Evolutionary conservation across 140 eudicot species (phyloP).

Genomic region (Oenanthe javanica): DNA sequence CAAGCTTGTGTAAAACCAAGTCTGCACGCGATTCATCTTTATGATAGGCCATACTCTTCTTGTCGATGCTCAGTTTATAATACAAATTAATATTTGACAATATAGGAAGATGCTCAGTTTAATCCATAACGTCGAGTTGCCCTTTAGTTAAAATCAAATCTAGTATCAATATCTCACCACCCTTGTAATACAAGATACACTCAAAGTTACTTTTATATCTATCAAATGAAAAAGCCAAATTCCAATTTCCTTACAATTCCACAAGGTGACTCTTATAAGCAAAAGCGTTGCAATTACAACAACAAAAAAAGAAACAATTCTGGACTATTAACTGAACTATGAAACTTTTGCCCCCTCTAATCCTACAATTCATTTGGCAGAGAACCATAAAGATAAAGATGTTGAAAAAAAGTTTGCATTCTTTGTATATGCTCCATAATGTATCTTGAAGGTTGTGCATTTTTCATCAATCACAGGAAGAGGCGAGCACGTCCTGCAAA

Average conservation of each 20-base stretch:
- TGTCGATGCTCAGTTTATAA: neutral
- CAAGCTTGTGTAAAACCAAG: no score
- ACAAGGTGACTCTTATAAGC: neutral
- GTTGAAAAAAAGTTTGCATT: no score
- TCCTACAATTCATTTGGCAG: neutral
- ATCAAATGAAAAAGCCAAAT: neutral
- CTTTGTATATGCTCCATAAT: neutral
- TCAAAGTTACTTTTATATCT: neutral
- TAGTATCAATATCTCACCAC: neutral
- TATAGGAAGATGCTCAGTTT: neutral
- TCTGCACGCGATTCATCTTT: no score
- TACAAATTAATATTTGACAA: neutral
- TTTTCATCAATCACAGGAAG: neutral
- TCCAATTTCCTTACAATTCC: neutral
- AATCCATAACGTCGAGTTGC: neutral
- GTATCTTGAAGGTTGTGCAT: neutral
- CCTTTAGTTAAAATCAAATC: neutral
- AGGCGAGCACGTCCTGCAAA: neutral
- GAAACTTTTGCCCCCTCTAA: neutral
- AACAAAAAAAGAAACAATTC: neutral
- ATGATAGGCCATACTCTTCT: neutral
- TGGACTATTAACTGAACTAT: neutral
- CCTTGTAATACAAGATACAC: neutral
- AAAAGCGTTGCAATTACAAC: neutral
- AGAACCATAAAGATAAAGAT: neutral